A percentile compares a stretch with the other conserved stretches of the same genome.
These are phyloP conservation scores for Ilyonectria mors-panacis DNA, from an alignment of 2,329 filamentous ascomycete genomes.

Conservation along the genomic window DNA sequence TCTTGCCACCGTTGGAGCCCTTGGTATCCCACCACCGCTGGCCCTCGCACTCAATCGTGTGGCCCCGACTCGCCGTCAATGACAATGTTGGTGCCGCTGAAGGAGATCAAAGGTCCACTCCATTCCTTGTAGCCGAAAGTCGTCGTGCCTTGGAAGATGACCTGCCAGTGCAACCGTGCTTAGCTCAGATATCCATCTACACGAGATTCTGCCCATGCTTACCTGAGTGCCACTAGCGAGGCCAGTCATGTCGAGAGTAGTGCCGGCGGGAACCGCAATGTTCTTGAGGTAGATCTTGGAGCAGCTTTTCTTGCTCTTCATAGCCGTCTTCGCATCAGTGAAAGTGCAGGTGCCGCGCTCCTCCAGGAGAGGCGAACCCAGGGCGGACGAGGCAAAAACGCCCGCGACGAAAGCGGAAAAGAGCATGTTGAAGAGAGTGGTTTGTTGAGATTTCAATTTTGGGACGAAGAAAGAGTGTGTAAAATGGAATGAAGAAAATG, in stretches of 20 bases:
- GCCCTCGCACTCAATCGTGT: slow-evolving; percentile 70
- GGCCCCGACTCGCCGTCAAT: slow-evolving; percentile 66
- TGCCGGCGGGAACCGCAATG: slow-evolving; percentile 70
- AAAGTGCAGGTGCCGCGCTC: slow-evolving; percentile 66
- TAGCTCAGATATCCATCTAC: background rate
- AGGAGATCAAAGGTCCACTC: slow-evolving; percentile 73
- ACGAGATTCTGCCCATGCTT: background rate
- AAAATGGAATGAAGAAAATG: background rate
- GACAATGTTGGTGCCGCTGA: slow-evolving; percentile 70
- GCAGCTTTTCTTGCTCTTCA: slow-evolving; percentile 65
- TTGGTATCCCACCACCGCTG: slow-evolving; percentile 73
- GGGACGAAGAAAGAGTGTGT: background rate
- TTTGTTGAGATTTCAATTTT: background rate
- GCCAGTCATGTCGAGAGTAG: slow-evolving; percentile 70
- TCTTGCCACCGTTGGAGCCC: slow-evolving; percentile 72
- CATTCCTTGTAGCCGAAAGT: slow-evolving; percentile 77
- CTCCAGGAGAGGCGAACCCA: slow-evolving; percentile 43
- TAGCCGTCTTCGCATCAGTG: slow-evolving; percentile 63
- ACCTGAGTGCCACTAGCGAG: slow-evolving; percentile 64
- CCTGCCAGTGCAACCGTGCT: slow-evolving; percentile 13
- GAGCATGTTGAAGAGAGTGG: slow-evolving; percentile 17
- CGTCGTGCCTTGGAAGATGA: slow-evolving; percentile 76
- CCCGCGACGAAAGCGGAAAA: slow-evolving; percentile 44
- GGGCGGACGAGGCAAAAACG: slow-evolving; percentile 44
- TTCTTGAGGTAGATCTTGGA: slow-evolving; percentile 67